Base-by-base conservation (phyloP, 495 filamentous ascomycete genomes). In the Xylaria cubensis region DNA sequence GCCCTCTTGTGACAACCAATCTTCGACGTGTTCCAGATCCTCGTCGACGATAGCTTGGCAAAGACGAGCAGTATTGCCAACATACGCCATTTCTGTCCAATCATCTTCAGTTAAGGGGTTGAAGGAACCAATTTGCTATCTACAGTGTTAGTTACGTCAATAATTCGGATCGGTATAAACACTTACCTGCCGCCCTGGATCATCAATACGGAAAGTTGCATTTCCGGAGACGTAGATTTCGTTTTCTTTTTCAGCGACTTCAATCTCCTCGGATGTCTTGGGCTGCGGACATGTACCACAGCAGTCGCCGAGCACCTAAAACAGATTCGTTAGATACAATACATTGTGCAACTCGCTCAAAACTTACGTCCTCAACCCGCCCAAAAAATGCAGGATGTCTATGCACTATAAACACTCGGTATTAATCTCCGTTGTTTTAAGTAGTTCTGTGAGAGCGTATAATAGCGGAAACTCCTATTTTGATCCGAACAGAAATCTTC, bases 81-180 rank as follows among this genome's bases (percentile, higher is more conserved):
- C 84, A 76, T 95, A 97, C 0, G 92, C 86, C 90, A 89, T 88
- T 76, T 92, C 90, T 7, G 92, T 94, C 91, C 93, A 97, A 74
- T 95, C 92, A 51, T 92, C 88, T 4, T 92, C 91, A 0, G 90
- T 93, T 34, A 94, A 88, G 0, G 93, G 93, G 73, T 95, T 91
- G 84, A 96, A 96, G 13, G 85, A 87, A 39, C 88, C 88, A 64
- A 87, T 88, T 79, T 81, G 74, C 80, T 85, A 56, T 41, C 53
- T 42, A 12, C 24, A 0, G 12, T 56, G 62, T 79, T 50, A 78
- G 59, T 63, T 39, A 64, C 32, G 24, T 26, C 36, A 19, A 24
- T 41, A 24, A n/a, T 6, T 34, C 4, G 21, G 58, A 32, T 21
- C 19, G 32, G 21, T 29, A 42, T 12, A 41, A 3, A 17, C 36